Evolutionary conservation across 768 basidiomycete species (phyloP).

Genomic region (Hericium rajendrae): DNA sequence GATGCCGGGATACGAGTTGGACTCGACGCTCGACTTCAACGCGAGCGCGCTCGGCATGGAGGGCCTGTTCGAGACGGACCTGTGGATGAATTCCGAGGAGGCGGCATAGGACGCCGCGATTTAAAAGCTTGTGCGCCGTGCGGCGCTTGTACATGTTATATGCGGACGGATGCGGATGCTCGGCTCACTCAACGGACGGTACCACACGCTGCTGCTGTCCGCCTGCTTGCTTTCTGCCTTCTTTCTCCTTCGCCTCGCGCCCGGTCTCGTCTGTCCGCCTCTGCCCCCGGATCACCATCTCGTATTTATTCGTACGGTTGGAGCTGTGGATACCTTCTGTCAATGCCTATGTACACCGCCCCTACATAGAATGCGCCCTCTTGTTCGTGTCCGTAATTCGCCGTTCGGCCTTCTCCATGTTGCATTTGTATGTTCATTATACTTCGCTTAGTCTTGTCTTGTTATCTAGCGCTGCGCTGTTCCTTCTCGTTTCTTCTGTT

Average conservation of each 20-base stretch:
- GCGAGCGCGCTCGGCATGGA: background rate
- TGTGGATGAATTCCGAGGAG: background rate
- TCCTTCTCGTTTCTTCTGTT: too few species aligned
- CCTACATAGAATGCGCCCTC: background rate
- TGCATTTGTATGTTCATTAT: background rate
- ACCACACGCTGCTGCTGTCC: background rate
- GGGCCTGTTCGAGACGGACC: background rate
- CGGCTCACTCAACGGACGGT: background rate
- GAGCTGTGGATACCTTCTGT: background rate
- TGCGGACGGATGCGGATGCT: background rate
- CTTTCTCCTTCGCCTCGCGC: background rate
- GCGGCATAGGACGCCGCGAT: background rate
- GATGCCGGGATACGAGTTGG: background rate
- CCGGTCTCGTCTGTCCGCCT: background rate
- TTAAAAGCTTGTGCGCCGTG: background rate
- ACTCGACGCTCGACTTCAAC: background rate
- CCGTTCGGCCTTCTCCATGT: background rate
- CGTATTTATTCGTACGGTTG: background rate
- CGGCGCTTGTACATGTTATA: background rate
- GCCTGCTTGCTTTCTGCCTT: background rate
- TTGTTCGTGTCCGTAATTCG: background rate
- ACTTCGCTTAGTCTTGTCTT: too few species aligned
- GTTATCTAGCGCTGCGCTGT: too few species aligned
- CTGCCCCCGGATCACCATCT: background rate
- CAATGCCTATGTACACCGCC: background rate